These are phyloP conservation scores for Boletales sp. DNA, from an alignment of 768 basidiomycete genomes.

Conservation along the genomic window DNA sequence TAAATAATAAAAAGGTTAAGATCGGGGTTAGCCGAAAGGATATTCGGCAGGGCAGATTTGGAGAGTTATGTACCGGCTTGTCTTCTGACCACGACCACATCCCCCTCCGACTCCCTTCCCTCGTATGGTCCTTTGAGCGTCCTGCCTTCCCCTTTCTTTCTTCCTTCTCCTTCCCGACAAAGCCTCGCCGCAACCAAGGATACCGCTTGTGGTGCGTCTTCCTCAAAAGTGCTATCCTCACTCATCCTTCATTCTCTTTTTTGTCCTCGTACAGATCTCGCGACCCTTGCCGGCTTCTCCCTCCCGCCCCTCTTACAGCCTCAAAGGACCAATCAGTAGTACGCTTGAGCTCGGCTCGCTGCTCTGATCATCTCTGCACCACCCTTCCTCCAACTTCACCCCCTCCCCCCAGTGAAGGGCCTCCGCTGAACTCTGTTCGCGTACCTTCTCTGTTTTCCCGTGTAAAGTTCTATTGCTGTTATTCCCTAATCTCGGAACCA, in stretches of 20 bases:
- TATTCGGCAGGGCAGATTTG: slow-evolving; percentile 15
- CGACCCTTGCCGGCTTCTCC: slow-evolving; percentile 90
- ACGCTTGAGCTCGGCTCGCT: slow-evolving; percentile 77
- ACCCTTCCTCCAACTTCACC: slow-evolving; percentile 6
- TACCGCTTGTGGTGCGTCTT: slow-evolving; percentile 45
- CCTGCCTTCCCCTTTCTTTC: slow-evolving; percentile 24
- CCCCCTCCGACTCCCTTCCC: slow-evolving; percentile 20
- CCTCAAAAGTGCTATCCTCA: neutral
- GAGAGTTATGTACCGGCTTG: slow-evolving; percentile 28
- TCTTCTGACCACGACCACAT: slow-evolving; percentile 28
- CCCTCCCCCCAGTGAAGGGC: slow-evolving; percentile 25
- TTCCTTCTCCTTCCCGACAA: slow-evolving; percentile 32
- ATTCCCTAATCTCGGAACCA: slow-evolving; percentile 14
- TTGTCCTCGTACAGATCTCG: slow-evolving; percentile 57
- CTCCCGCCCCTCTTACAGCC: slow-evolving; percentile 40
- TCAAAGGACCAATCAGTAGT: slow-evolving; percentile 41
- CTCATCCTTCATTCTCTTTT: neutral
- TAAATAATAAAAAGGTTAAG: slow-evolving; percentile 7
- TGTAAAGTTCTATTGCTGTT: slow-evolving; percentile 25
- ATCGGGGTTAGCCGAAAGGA: slow-evolving; percentile 27
- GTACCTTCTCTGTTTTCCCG: slow-evolving; percentile 31
- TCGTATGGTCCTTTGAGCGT: slow-evolving; percentile 36
- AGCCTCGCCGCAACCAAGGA: slow-evolving; percentile 50
- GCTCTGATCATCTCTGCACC: slow-evolving; percentile 31
- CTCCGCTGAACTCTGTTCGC: slow-evolving; percentile 46